A percentile compares a stretch with the other conserved stretches of the same genome.
Evolutionary conservation across 1,284 basidiomycete genomes (phyloP).

Genomic region (Anthracocystis walkeri): DNA sequence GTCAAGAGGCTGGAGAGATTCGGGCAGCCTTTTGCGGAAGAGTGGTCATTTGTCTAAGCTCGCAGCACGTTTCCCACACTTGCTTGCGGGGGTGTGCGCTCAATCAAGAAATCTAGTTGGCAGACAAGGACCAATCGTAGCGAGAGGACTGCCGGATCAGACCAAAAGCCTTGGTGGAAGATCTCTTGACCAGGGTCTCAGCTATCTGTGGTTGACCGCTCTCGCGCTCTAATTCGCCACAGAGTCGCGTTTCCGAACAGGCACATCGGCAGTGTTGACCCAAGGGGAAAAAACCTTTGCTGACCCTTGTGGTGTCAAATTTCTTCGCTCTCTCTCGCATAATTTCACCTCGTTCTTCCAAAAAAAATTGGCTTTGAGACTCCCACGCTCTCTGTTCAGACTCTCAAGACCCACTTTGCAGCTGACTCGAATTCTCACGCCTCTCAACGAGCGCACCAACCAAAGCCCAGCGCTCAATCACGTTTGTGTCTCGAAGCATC

Average conservation of each 20-base stretch:
- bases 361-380: not conserved
- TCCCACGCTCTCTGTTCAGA: too few species aligned
- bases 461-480: slow-evolving; percentile 10
- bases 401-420: too few species aligned
- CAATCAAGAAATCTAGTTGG: not conserved
- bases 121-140: not conserved
- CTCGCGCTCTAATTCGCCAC: slow-evolving; percentile 14
- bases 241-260: not conserved
- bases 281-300: not conserved
- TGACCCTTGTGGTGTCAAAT: slow-evolving; percentile 19
- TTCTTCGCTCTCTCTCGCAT: slow-evolving; percentile 30
- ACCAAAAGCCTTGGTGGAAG: not conserved
- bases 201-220: not conserved
- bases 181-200: slow-evolving; percentile 13
- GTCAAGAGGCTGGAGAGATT: not conserved
- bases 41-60: not conserved
- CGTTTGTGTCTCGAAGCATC: slow-evolving; percentile 3
- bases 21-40: not conserved
- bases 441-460: slow-evolving; percentile 6
- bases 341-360: slow-evolving; percentile 18
- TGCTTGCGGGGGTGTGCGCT: not conserved
- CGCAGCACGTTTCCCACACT: not conserved
- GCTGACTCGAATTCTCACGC: slow-evolving; percentile 31
- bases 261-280: not conserved
- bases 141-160: not conserved